A percentile compares a stretch with the other conserved stretches of the same genome.
Evolutionary conservation across 805 yeast species (phyloP).

Genomic region (Saccharomycopsis amapae): DNA sequence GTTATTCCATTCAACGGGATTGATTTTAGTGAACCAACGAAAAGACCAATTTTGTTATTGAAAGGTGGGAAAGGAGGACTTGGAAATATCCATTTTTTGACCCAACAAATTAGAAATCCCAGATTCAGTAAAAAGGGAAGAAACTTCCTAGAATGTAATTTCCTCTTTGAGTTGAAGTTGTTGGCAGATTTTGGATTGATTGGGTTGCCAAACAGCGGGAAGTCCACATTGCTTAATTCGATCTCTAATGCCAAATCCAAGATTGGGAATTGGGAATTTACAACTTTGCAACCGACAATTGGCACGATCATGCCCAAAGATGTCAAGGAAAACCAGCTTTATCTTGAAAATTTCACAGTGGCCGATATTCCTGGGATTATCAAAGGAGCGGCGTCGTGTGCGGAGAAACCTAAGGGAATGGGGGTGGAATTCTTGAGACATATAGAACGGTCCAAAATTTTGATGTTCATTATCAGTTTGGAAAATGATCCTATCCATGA

Average conservation of each 20-base stretch:
- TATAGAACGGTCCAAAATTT: slow-evolving; percentile 83
- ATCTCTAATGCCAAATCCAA: slow-evolving; percentile 85
- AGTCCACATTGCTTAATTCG: slow-evolving; percentile 79
- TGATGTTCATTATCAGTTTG: slow-evolving; percentile 79
- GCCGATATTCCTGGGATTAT: slow-evolving; percentile 98
- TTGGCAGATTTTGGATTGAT: slow-evolving; percentile 92
- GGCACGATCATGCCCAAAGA: slow-evolving; percentile 78
- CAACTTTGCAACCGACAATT: slow-evolving; percentile 85
- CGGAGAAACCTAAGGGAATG: slow-evolving; percentile 70
- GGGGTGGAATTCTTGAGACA: slow-evolving; percentile 90
- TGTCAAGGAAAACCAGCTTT: slow-evolving; percentile 29
- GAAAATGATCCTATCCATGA: slow-evolving; percentile 66
- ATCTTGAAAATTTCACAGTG: slow-evolving; percentile 59
- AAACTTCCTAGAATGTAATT: slow-evolving; percentile 52
- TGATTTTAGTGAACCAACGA: slow-evolving; percentile 57
- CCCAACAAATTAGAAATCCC: slow-evolving; percentile 80
- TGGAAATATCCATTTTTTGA: slow-evolving; percentile 93
- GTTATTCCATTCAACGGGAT: slow-evolving; percentile 75
- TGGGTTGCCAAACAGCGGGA: slow-evolving; percentile 96
- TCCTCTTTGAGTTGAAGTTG: slow-evolving; percentile 76
- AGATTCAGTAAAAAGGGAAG: slow-evolving; percentile 82
- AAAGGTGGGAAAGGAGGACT: slow-evolving; percentile 92
- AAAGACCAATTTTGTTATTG: slow-evolving; percentile 59
- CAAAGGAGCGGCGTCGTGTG: slow-evolving; percentile 59
- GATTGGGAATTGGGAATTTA: slow-evolving; percentile 96